Base-by-base conservation (phyloP, 805 yeast species). In the Clavispora santaluciae region DNA sequence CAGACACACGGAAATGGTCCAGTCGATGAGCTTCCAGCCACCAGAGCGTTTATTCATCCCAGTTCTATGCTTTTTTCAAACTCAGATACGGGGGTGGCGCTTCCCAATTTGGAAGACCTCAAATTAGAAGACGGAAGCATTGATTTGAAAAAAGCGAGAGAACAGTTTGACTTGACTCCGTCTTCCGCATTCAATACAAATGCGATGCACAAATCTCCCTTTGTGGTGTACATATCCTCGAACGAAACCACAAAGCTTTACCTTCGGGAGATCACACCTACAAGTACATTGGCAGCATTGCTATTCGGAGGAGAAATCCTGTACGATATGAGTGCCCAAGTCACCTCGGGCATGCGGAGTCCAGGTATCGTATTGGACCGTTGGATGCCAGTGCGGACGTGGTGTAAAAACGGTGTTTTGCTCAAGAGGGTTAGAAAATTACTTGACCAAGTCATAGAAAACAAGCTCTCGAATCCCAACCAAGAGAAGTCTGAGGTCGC, bases 371-470 rank as follows among this genome's bases (percentile, higher is more conserved):
- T 88, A 7, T 65, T 91, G 41, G 96, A 87, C 50, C 73, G 74
- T n/a, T 90, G 98, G 97, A 63, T 87, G 24, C 95, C 96, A 0
- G 73, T 91, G 10, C 72, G 86, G 46, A 87, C 96, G 1, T 91
- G 97, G 97, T 84, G 95, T 48, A 86, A 93, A 49, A 87, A 90
- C 53, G 98, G 90, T 1, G 95, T 91, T 2, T 64, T 91, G 35
- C 73, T 90, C 22, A 84, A 86, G 43, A 78, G 83, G 43, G 63
- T 91, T 41, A 68, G 95, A 51, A 55, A 63, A 9, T 57, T 87
- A 35, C 60, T 91, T 23, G 95, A 89, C 55, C 66, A 71, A 15
- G 78, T 85, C 0, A 75, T 91, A 41, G 83, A 76, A 33, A 72
- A 70, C 17, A 79, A 79, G 48, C 66, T 90, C 34, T 78, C 63